Evolutionary conservation across 2,329 filamentous ascomycete species (phyloP).

Genomic region (Aspergillus aculeatinus): DNA sequence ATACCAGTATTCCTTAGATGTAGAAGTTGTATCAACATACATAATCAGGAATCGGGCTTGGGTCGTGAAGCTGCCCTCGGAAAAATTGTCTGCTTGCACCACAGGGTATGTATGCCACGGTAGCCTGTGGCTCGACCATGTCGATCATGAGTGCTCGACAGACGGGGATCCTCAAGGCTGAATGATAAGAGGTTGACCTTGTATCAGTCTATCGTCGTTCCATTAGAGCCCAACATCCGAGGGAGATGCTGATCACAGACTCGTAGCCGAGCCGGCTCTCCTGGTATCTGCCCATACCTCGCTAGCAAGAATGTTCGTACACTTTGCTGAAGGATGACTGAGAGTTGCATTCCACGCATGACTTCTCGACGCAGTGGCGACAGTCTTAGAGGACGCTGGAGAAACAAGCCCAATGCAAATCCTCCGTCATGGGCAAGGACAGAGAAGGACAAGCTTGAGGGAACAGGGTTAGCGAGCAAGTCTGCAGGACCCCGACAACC

Average conservation of each 20-base stretch:
- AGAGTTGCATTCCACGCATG: neutral
- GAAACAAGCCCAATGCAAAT: neutral
- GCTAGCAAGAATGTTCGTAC: neutral
- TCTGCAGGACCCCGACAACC: neutral
- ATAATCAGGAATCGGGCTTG: no score
- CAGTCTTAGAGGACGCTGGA: neutral
- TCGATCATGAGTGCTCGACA: neutral
- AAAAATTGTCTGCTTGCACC: neutral
- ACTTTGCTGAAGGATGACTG: neutral
- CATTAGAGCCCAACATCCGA: neutral
- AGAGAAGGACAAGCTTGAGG: neutral
- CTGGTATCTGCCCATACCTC: neutral
- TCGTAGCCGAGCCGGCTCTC: neutral
- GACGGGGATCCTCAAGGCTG: neutral
- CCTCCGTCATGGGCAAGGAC: neutral
- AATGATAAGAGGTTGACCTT: neutral
- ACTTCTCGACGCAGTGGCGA: neutral
- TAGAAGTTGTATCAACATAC: no score
- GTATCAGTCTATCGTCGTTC: neutral
- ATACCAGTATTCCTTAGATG: no score
- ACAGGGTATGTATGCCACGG: neutral
- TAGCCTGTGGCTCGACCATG: neutral
- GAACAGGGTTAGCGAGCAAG: neutral
- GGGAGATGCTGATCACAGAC: neutral
- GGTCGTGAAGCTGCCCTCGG: neutral